phyloP scores from a whole-genome alignment of 495 filamentous ascomycete species.

The Aspergillus ostianus region DNA sequence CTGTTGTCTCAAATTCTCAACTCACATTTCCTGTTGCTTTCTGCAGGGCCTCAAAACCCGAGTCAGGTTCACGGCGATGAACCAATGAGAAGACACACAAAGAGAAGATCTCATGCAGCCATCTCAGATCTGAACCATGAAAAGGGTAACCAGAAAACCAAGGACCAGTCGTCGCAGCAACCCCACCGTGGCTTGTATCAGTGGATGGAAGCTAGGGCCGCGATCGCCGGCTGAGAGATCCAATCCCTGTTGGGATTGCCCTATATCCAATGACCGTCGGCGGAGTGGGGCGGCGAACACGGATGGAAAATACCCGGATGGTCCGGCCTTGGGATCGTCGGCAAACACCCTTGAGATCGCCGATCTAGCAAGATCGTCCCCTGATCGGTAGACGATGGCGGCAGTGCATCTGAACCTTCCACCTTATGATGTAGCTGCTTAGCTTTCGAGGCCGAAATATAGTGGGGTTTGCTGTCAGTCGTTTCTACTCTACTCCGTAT shows the following conservation, averaged over 20 bases:
- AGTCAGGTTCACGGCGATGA: neutral
- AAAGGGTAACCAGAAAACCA: neutral
- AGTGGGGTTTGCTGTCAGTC: too few relatives aligned
- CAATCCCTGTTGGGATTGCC: neutral
- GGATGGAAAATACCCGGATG: neutral
- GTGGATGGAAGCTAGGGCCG: constrained; percentile 12
- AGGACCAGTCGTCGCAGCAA: neutral
- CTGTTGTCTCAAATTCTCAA: neutral
- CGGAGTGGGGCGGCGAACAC: neutral
- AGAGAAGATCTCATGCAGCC: neutral
- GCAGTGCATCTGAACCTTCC: neutral
- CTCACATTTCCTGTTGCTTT: neutral
- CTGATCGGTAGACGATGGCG: neutral
- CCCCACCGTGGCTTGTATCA: neutral
- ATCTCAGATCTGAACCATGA: constrained; percentile 1
- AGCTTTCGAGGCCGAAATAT: neutral
- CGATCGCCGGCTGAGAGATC: constrained; percentile 13
- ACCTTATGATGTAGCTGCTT: neutral
- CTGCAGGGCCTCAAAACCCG: neutral
- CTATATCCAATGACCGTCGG: too few relatives aligned
- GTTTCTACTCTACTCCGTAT: too few relatives aligned
- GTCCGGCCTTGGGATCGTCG: neutral
- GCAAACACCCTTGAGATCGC: neutral
- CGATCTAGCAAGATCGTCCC: neutral
- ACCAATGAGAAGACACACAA: neutral